A percentile compares a stretch with the other conserved stretches of the same genome.
phyloP scores from a whole-genome alignment of 768 basidiomycete genomes.

The Xerocomellus chrysenteron region DNA sequence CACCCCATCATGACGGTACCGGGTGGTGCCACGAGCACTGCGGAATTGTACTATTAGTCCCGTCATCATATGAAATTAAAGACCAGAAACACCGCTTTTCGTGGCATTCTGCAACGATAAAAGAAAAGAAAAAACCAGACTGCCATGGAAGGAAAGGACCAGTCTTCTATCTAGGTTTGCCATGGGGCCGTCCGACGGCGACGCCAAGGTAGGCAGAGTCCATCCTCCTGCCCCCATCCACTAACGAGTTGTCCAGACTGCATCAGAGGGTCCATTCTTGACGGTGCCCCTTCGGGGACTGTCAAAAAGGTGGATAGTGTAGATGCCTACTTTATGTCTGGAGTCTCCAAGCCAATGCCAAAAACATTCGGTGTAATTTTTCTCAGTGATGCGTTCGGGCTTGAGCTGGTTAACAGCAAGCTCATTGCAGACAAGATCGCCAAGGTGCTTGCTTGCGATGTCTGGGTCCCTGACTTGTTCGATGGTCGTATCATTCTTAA shows the following conservation, averaged over 20 bases:
- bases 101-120: too few relatives aligned
- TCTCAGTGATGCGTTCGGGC: slow-evolving; percentile 57
- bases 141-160: not conserved
- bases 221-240: not conserved
- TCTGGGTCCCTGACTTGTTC: slow-evolving; percentile 65
- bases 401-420: slow-evolving; percentile 51
- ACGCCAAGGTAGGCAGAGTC: too few relatives aligned
- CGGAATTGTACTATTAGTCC: too few relatives aligned
- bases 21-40: too few relatives aligned
- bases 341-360: slow-evolving; percentile 3
- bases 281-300: slow-evolving; percentile 46
- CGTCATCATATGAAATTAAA: too few relatives aligned
- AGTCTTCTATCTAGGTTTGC: not conserved
- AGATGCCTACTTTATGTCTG: slow-evolving; percentile 42
- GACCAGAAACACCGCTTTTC: too few relatives aligned
- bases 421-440: slow-evolving; percentile 58
- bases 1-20: not conserved
- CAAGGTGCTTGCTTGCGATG: slow-evolving; percentile 50
- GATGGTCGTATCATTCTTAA: slow-evolving; percentile 37
- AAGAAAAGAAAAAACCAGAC: too few relatives aligned
- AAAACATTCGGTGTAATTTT: slow-evolving; percentile 44
- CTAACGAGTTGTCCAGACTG: slow-evolving; percentile 28
- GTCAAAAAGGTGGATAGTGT: slow-evolving; percentile 34
- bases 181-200: too few relatives aligned
- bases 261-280: slow-evolving; percentile 41